Percentiles rank a stretch among this genome's conserved stretches.
These are phyloP conservation scores for Aotearoamyces nothofagi DNA, from an alignment of 2,329 filamentous ascomycete genomes.

Conservation along the genomic window DNA sequence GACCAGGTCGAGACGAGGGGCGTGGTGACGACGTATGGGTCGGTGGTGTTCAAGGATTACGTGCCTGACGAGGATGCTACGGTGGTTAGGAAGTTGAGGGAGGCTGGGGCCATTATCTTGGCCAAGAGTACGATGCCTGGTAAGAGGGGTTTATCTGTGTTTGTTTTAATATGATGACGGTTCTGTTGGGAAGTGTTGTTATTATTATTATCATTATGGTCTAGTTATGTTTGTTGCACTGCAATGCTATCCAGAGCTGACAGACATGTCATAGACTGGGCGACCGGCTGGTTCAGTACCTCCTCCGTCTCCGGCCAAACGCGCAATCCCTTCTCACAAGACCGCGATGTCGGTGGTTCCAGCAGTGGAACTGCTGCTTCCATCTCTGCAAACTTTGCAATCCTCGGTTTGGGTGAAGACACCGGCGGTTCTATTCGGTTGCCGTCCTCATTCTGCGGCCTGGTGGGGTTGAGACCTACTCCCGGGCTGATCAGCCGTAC, in stretches of 20 bases:
- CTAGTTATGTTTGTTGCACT: too few relatives aligned
- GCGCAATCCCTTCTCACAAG: slow-evolving; percentile 7
- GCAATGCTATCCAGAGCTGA: too few relatives aligned
- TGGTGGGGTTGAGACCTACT: slow-evolving; percentile 9
- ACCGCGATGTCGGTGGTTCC: slow-evolving; percentile 26
- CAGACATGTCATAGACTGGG: slow-evolving; percentile 7
- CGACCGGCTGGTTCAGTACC: slow-evolving; percentile 6
- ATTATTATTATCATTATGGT: too few relatives aligned
- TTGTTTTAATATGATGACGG: too few relatives aligned
- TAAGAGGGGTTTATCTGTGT: too few relatives aligned
- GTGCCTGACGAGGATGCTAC: slow-evolving; percentile 11
- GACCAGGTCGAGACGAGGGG: slow-evolving; percentile 44
- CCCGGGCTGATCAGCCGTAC: too few relatives aligned
- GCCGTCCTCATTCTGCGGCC: slow-evolving; percentile 9
- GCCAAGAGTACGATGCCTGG: too few relatives aligned
- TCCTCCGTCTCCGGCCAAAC: slow-evolving; percentile 8
- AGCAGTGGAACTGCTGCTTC: slow-evolving; percentile 30
- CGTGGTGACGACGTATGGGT: slow-evolving; percentile 28
- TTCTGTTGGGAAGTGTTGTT: too few relatives aligned
- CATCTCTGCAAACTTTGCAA: slow-evolving; percentile 22
- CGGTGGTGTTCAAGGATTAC: slow-evolving; percentile 11
- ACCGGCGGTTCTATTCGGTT: slow-evolving; percentile 8
- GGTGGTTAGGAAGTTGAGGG: slow-evolving; percentile 11
- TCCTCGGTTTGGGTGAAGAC: slow-evolving; percentile 19
- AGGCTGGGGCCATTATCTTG: slow-evolving; percentile 12